Percentiles rank a stretch among this genome's conserved stretches.
These are phyloP conservation scores for Blumeria hordei DNA, from an alignment of 2,329 filamentous ascomycete genomes.

Conservation along the genomic window DNA sequence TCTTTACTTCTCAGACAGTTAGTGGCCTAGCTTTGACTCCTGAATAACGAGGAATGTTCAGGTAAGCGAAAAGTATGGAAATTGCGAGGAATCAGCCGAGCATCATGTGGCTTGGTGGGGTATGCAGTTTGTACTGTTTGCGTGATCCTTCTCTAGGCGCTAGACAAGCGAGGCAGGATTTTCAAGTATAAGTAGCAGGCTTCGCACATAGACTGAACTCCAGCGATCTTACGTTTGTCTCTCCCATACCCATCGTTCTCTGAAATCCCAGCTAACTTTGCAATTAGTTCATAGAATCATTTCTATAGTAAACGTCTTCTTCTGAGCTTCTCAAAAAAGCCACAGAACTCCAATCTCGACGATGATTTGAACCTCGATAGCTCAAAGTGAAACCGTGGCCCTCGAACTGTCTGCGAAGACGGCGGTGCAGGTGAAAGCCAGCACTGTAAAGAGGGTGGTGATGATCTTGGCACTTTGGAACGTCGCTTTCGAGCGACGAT, in stretches of 20 bases:
- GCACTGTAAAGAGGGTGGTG: constrained; percentile 64
- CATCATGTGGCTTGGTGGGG: too few relatives aligned
- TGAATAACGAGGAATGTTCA: too few relatives aligned
- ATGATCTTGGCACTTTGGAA: constrained; percentile 66
- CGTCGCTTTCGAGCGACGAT: background rate
- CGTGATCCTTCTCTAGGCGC: background rate
- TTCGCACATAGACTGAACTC: background rate
- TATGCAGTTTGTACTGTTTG: too few relatives aligned
- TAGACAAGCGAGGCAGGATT: background rate
- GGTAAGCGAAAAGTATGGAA: too few relatives aligned
- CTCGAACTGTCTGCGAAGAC: constrained; percentile 32
- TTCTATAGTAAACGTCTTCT: constrained; percentile 92
- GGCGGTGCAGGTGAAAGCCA: constrained; percentile 23
- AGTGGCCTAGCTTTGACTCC: too few relatives aligned
- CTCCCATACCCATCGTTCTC: background rate
- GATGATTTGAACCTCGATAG: constrained; percentile 77
- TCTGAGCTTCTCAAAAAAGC: constrained; percentile 84
- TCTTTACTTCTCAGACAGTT: too few relatives aligned
- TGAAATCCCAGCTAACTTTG: background rate
- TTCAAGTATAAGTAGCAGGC: background rate
- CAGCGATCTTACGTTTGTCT: background rate
- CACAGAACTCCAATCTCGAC: constrained; percentile 79
- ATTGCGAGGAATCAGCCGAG: too few relatives aligned
- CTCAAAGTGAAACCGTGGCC: constrained; percentile 62
- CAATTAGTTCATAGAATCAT: constrained; percentile 42